Base-by-base conservation (phyloP, 495 filamentous ascomycete genomes). In the Penicillium riverlandense region DNA sequence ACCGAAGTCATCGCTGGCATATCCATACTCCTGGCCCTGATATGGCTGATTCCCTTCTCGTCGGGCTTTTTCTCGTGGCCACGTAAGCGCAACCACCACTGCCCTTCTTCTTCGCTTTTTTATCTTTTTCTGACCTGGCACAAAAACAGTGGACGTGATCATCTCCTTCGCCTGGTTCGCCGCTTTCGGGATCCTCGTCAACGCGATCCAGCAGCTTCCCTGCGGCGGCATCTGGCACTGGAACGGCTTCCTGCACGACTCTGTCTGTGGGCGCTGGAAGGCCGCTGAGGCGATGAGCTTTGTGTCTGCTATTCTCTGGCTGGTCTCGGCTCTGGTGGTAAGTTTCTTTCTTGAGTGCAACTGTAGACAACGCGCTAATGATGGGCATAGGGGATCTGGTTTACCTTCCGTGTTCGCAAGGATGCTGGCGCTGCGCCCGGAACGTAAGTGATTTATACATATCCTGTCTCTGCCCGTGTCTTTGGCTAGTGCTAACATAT, bases 241-340 rank as follows among this genome's bases (percentile, higher is more conserved):
- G 77, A 47, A 55, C 4, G 15, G 22, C 11, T 68, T 78, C 37
- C 50, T 55, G 8, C 48, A 64, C 12, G 45, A 62, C 39, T 43
- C 53, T 4, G 57, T 62, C 8, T 87, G 82, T 54, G 59, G 70
- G 31, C 69, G 77, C 43, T 84, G 77, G 80, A 86, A 82, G 62
- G 77, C 82, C 11, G 71, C 74, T 31, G 71, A 83, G 49, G 83
- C 82, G 1, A 85, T 86, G 61, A 65, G 68, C 47, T 86, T 85
- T 59, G 50, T 86, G 41, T 78, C 77, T n/a, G 82, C 80, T 30
- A 72, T 80, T 47, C 66, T 77, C 55, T 86, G 82, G 82, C 75
- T 85, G 28, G 75, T 69, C 10, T 82, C 76, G 38, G 72, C 68
- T 14, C 54, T 84, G 28, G 43, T 84, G 41, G 69, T 72, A 49